phyloP scores from a whole-genome alignment of 2,329 filamentous ascomycete species.

The Macroventuria anomochaeta region DNA sequence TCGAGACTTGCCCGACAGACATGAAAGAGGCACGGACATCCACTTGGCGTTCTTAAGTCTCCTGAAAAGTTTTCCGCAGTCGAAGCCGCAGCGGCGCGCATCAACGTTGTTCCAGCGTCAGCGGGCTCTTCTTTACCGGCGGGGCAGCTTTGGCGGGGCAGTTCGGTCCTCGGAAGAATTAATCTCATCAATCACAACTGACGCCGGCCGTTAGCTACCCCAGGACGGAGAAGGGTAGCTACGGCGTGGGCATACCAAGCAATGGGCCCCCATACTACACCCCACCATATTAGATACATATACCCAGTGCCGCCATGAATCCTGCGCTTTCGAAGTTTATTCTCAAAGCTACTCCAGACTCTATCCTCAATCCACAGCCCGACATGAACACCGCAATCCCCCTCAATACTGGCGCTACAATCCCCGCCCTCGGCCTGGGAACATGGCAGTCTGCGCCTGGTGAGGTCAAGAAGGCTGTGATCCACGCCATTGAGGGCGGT shows the following conservation, averaged over 20 bases:
- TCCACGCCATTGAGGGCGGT: conserved; percentile 56
- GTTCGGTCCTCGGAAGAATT: conserved; percentile 40
- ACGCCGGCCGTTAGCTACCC: conserved; percentile 18
- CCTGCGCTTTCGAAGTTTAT: conserved; percentile 50
- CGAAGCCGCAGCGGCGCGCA: conserved; percentile 17
- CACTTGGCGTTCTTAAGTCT: conserved; percentile 23
- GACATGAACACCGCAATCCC: conserved; percentile 49
- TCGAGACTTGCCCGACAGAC: conserved; percentile 25
- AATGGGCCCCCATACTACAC: conserved; percentile 12
- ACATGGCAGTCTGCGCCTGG: conserved; percentile 53
- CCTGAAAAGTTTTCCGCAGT: conserved; percentile 19
- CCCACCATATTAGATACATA: conserved; percentile 33
- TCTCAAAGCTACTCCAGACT: conserved; percentile 46
- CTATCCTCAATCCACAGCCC: conserved; percentile 47
- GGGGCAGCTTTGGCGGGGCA: conserved; percentile 35
- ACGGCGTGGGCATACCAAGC: conserved; percentile 16
- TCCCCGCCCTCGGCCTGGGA: conserved; percentile 49
- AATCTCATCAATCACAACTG: conserved; percentile 43
- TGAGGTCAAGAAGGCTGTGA: conserved; percentile 56
- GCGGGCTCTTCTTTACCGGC: conserved; percentile 27
- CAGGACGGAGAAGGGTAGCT: conserved; percentile 11
- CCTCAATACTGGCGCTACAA: conserved; percentile 51
- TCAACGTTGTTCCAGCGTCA: conserved; percentile 22
- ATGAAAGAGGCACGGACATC: conserved; percentile 16
- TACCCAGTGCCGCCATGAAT: conserved; percentile 44